Base-by-base conservation (phyloP, 495 filamentous ascomycete genomes). In the Talaromyces adpressus region DNA sequence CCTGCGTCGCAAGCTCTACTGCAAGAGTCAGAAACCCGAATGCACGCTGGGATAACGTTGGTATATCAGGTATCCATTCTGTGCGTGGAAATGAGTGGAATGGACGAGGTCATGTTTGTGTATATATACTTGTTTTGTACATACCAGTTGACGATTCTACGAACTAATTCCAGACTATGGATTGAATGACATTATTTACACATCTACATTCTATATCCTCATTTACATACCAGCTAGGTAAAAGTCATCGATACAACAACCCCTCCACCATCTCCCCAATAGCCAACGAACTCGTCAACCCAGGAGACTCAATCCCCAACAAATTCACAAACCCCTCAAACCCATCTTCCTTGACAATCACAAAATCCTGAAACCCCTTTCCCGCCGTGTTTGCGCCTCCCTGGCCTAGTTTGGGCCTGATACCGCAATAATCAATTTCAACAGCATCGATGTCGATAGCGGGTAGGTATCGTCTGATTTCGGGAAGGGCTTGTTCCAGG, bases 251-350 rank as follows among this genome's bases (percentile, higher is more conserved):
- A 75, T 96, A 95, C 67, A 97, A 71, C 63, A 97, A 74, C 16
- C 75, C 78, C 69, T 88, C 79, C 18, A 97, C 94, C 81, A 85
- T 85, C 68, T 95, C 91, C 12, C 79, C 93, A 76, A 98, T 96
- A 11, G 92, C 92, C 78, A 98, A 79, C 62, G 80, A 86, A 71
- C 90, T 93, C 30, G 94, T 98, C 73, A 98, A 77, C 56, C 94
- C 95, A 0, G 94, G 94, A 77, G 91, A 96, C 77, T 98, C 94
- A 72, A 98, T 97, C 6, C 91, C 92, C 68, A 98, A 70, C 66
- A 97, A 72, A 76, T 98, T 97, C 22, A 98, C 84, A 82, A 92
- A 97, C n/a, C 92, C 92, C 18, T 83, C 74, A 69, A 82, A 91
- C 0, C 90, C 94, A 20, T 93, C 84, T 74, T 97, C 94, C 70